phyloP scores from a whole-genome alignment of 202 grass and related monocot genomes.

The Saccharum hybrid region DNA sequence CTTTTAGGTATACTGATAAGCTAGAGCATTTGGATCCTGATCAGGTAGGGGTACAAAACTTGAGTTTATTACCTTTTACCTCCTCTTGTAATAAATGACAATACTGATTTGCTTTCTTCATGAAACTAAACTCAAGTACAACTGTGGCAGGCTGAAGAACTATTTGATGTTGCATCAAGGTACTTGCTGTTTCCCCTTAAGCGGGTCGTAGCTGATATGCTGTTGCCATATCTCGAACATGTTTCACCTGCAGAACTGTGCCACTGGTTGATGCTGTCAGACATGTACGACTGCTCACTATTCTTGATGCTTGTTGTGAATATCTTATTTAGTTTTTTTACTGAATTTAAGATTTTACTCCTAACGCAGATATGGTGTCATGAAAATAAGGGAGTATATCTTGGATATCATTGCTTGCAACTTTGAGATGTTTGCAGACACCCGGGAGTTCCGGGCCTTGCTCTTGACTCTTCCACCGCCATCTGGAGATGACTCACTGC shows the following conservation, averaged over 20 bases:
- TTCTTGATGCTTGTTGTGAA: constrained; percentile 1
- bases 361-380: constrained; percentile 67
- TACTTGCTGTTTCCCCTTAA: constrained; percentile 91
- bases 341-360: constrained; percentile 19
- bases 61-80: constrained; percentile 1
- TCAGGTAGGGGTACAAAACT: constrained; percentile 54
- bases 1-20: constrained; percentile 86
- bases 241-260: constrained; percentile 80
- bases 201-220: constrained; percentile 72
- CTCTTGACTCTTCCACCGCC: constrained; percentile 86
- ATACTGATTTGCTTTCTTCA: background rate
- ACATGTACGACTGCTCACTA: constrained; percentile 64
- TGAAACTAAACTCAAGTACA: constrained; percentile 11
- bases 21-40: constrained; percentile 73
- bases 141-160: constrained; percentile 77
- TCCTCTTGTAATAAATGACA: background rate
- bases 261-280: constrained; percentile 89
- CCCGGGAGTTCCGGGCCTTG: constrained; percentile 68
- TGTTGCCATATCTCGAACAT: constrained; percentile 69
- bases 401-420: constrained; percentile 86
- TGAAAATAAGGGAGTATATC: constrained; percentile 94
- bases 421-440: constrained; percentile 79
- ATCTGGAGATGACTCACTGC: constrained; percentile 61
- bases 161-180: constrained; percentile 96
- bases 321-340: constrained; percentile 1